Base-by-base conservation (phyloP, 2,329 filamentous ascomycete genomes). In the Microcera coccophila region DNA sequence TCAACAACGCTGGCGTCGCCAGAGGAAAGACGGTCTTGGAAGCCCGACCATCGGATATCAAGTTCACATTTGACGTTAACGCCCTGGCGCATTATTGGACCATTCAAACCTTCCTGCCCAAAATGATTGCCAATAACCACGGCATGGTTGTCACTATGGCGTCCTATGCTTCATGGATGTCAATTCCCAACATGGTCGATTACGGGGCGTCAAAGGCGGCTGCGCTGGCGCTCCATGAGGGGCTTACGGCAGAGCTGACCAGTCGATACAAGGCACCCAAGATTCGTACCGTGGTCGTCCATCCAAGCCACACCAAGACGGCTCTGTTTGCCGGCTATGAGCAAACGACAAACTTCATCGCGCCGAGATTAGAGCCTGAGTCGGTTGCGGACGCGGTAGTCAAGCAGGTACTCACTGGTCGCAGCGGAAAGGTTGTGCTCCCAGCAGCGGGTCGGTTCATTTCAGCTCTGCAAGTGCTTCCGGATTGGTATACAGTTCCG, bases 101-200 rank as follows among this genome's bases (percentile, higher is more conserved):
- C n/a, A 66, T 75, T 5, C 76, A 80, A 58, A 75, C 82, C 44
- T 88, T 88, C 63, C 67, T 90, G 2, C 85, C 85, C 0, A 60
- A 67, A 50, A 84, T 90, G 74, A 64, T 84, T 39, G 59, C 64
- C 7, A 59, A 59, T 11, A 81, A 87, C 65, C 84, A 89, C 65
- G 85, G 85, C 46, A 85, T 85, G 73, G 62, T 89, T 31, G 82
- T 88, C 17, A 88, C 82, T 1, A 74, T 89, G 17, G 79, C 85
- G 12, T 82, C 76, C 2, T 71, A 79, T 37, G 82, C 84, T 0
- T 75, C 76, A 11, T 86, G 78, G 65, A 52, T 80, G 7, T 69
- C 75, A 1, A 74, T 79, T 0, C 78, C 84, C 3, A 74, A 74
- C 53, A 76, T 87, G 71, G 76, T 82, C 28, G 83, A 87, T 64